These are phyloP conservation scores for Globisporangium perplexum DNA, from an alignment of 352 stramenopile species.

Conservation along the genomic window DNA sequence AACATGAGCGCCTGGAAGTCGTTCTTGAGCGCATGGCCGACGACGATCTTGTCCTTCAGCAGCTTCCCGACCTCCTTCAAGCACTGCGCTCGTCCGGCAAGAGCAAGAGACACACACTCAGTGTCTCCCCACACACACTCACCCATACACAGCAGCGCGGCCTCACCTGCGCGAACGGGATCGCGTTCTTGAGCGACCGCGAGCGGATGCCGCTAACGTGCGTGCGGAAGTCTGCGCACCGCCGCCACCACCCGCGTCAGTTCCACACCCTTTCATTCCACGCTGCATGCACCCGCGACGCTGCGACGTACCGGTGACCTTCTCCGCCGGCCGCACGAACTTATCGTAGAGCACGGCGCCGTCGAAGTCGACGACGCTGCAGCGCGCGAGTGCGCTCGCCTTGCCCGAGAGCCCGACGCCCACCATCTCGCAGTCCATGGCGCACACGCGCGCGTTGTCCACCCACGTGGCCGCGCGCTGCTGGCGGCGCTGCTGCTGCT, in stretches of 20 bases:
- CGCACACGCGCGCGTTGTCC: constrained; percentile 66
- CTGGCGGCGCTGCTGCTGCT: constrained; percentile 44
- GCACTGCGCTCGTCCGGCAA: constrained; percentile 31
- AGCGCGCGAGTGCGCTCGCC: constrained; percentile 77
- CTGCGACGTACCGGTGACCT: constrained; percentile 46
- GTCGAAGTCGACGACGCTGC: constrained; percentile 85
- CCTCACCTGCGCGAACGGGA: constrained; percentile 56
- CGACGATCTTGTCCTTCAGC: constrained; percentile 74
- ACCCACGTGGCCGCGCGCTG: constrained; percentile 63
- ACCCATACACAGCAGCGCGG: background rate
- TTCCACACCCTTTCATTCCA: background rate
- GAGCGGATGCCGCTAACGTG: constrained; percentile 82
- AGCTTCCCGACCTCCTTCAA: constrained; percentile 80
- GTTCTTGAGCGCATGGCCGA: constrained; percentile 80
- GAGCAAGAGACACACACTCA: background rate
- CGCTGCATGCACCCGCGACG: too few relatives aligned
- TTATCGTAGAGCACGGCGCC: constrained; percentile 83
- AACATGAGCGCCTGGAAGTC: constrained; percentile 88
- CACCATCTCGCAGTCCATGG: constrained; percentile 90
- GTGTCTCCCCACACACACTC: background rate
- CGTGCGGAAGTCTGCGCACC: constrained; percentile 70
- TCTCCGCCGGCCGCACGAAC: constrained; percentile 73
- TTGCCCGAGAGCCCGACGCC: constrained; percentile 72
- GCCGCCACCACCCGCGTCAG: background rate
- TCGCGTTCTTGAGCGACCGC: constrained; percentile 59